Conservation (phyloP, 768 basidiomycete species). For the Butyriboletus loyo region DNA sequence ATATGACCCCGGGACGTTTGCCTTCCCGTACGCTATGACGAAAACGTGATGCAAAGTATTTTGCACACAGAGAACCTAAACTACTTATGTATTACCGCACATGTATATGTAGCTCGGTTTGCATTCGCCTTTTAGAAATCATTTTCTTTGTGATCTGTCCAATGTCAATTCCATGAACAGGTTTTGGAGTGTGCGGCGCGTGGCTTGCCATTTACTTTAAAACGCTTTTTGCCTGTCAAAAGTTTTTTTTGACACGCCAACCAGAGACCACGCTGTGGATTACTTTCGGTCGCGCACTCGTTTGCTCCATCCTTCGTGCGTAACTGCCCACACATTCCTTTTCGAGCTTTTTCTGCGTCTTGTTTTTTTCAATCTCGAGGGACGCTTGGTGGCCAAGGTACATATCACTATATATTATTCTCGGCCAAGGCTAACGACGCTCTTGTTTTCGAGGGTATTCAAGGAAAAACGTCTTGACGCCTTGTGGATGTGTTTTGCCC, state of each 20-base stretch:
- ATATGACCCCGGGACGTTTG: constrained; percentile 1
- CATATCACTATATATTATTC: too few relatives aligned
- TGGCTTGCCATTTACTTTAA: neutral
- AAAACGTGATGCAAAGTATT: constrained; percentile 25
- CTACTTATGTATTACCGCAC: constrained; percentile 27
- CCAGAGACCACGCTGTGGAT: neutral
- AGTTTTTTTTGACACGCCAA: neutral
- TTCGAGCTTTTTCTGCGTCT: too few relatives aligned
- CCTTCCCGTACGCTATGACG: constrained; percentile 14
- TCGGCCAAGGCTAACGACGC: neutral
- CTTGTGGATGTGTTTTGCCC: constrained; percentile 19
- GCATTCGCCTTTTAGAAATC: constrained; percentile 20
- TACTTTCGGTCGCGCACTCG: too few relatives aligned
- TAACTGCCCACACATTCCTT: too few relatives aligned
- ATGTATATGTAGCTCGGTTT: constrained; percentile 25
- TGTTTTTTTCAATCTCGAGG: too few relatives aligned
- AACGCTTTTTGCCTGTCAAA: too few relatives aligned
- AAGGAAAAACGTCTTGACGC: too few relatives aligned
- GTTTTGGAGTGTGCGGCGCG: neutral
- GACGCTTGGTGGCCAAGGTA: too few relatives aligned
- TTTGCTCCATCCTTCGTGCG: too few relatives aligned
- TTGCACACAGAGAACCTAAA: constrained; percentile 15
- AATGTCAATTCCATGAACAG: too few relatives aligned
- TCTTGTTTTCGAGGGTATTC: too few relatives aligned
- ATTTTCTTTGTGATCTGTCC: too few relatives aligned